Conservation (phyloP, 2,329 filamentous ascomycete genomes). For the Dryadomyces quercivorus region DNA sequence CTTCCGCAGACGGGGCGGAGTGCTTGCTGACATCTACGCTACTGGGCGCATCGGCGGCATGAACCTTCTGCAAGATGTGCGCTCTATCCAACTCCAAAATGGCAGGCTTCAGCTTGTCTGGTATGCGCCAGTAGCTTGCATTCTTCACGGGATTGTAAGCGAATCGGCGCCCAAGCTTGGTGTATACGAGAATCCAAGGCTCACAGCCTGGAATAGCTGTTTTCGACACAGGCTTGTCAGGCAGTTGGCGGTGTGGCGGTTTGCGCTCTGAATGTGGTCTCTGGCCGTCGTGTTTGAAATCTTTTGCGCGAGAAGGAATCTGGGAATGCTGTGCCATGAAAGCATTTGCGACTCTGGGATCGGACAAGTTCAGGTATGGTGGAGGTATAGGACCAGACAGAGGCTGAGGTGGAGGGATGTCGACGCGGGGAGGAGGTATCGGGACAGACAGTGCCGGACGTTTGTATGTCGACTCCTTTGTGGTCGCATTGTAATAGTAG, state of each 20-base stretch:
- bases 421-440: constrained; percentile 19
- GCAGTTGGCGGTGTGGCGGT: constrained; percentile 24
- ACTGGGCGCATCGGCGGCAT: constrained; percentile 14
- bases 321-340: constrained; percentile 40
- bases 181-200: constrained; percentile 88
- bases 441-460: constrained; percentile 40
- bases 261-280: constrained; percentile 18
- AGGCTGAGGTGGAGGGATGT: not conserved
- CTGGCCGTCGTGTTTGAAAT: not conserved
- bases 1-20: not conserved
- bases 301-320: not conserved
- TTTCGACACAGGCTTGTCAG: constrained; percentile 72
- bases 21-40: not conserved
- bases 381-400: constrained; percentile 13
- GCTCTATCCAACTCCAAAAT: constrained; percentile 63
- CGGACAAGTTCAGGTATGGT: constrained; percentile 29
- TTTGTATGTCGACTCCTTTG: constrained; percentile 78
- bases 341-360: constrained; percentile 46
- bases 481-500: constrained; percentile 78
- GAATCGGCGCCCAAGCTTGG: constrained; percentile 79
- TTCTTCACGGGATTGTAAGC: constrained; percentile 80
- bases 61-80: constrained; percentile 48
- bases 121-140: constrained; percentile 90
- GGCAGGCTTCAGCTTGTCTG: constrained; percentile 70
- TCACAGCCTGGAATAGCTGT: constrained; percentile 67